Percentiles rank a stretch among this genome's conserved stretches.
phyloP scores from a whole-genome alignment of 225 moss, liverwort and hornwort species.

The Pseudisothecium myosuroides region DNA sequence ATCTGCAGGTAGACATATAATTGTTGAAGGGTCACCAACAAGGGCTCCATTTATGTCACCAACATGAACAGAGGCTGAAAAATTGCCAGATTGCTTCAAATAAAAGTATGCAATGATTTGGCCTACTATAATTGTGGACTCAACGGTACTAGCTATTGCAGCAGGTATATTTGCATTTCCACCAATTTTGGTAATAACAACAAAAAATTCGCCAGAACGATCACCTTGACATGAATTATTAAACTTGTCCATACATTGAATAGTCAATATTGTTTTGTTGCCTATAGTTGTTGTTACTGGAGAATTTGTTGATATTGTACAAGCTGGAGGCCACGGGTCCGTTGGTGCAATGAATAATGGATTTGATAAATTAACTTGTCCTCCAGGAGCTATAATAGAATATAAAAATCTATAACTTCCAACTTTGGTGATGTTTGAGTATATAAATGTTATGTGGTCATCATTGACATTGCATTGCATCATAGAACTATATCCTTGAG shows the following conservation, averaged over 20 bases:
- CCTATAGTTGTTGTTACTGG: background rate
- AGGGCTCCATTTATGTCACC: background rate
- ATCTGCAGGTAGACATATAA: background rate
- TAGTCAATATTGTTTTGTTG: constrained; percentile 3
- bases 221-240: constrained; percentile 18
- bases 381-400: background rate
- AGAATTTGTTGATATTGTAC: constrained; percentile 4
- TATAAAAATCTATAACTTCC: constrained; percentile 1
- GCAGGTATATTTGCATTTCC: background rate
- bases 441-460: background rate
- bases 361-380: constrained; percentile 18
- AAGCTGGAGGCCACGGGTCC: constrained; percentile 4
- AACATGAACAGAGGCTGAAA: background rate
- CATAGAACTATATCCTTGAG: background rate
- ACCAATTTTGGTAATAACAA: background rate
- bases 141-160: background rate
- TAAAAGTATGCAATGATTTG: constrained; percentile 12
- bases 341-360: background rate
- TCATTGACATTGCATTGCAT: background rate
- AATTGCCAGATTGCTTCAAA: background rate
- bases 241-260: constrained; percentile 12
- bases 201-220: background rate
- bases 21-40: background rate
- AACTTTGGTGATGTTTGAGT: background rate
- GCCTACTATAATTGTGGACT: background rate